phyloP scores from a whole-genome alignment of 148 eudicot genomes.

The Camellia lanceoleosa region DNA sequence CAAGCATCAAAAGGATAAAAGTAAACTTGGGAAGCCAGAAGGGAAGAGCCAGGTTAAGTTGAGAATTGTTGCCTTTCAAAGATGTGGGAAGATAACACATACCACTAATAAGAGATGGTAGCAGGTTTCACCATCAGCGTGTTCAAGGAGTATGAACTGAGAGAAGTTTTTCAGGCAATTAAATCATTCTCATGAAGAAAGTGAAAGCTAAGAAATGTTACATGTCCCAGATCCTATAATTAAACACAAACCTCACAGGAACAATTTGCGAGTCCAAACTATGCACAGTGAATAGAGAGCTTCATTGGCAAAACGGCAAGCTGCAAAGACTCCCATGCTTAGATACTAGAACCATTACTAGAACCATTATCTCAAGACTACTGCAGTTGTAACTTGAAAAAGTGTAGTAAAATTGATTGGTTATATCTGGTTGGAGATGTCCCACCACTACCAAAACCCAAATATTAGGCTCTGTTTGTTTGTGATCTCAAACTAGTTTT shows the following conservation, averaged over 20 bases:
- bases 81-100: background rate
- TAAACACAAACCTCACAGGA: background rate
- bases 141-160: no score
- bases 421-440: background rate
- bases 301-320: background rate
- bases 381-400: background rate
- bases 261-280: background rate
- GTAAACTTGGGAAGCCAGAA: no score
- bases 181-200: background rate
- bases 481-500: no score
- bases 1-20: background rate
- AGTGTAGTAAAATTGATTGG: background rate
- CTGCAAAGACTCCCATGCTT: background rate
- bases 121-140: background rate
- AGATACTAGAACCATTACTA: background rate
- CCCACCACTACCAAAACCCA: background rate
- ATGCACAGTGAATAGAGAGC: background rate
- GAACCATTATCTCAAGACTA: background rate
- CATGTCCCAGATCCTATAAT: background rate
- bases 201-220: background rate
- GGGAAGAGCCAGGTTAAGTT: background rate
- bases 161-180: background rate
- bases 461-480: no score
- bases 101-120: background rate
- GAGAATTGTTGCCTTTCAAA: background rate